phyloP scores from a whole-genome alignment of 2,329 filamentous ascomycete genomes.

The Didymella exigua region DNA sequence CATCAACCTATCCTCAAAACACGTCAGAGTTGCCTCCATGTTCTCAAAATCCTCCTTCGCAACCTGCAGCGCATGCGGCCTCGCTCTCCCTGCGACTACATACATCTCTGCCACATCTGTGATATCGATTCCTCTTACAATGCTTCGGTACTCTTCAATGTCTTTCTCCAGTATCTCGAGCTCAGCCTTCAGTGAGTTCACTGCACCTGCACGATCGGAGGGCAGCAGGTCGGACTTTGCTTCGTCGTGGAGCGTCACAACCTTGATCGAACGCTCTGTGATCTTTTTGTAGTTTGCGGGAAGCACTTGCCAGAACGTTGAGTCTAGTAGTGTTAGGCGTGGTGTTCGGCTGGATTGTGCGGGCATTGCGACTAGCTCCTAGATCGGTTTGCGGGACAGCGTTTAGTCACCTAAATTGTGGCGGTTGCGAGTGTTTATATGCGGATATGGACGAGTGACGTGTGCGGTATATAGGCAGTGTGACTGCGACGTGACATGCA shows the following conservation, averaged over 20 bases:
- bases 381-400: neutral
- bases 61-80: constrained; percentile 18
- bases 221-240: neutral
- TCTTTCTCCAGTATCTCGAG: constrained; percentile 21
- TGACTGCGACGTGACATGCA: neutral
- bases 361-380: neutral
- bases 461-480: neutral
- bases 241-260: neutral
- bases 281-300: constrained; percentile 8
- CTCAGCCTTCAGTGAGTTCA: constrained; percentile 21
- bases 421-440: neutral
- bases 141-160: constrained; percentile 11
- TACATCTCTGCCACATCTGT: constrained; percentile 23
- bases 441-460: no score
- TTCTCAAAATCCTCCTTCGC: constrained; percentile 21
- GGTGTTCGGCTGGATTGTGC: neutral
- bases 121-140: constrained; percentile 12
- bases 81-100: constrained; percentile 13
- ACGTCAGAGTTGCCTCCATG: constrained; percentile 16
- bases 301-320: constrained; percentile 9
- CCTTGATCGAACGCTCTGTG: constrained; percentile 1
- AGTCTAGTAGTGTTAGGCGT: constrained; percentile 1
- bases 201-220: constrained; percentile 5
- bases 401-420: neutral
- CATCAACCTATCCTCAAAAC: constrained; percentile 8